A percentile compares a stretch with the other conserved stretches of the same genome.
Evolutionary conservation across 2,329 filamentous ascomycete species (phyloP).

Genomic region (Zasmidium citrigriseum): DNA sequence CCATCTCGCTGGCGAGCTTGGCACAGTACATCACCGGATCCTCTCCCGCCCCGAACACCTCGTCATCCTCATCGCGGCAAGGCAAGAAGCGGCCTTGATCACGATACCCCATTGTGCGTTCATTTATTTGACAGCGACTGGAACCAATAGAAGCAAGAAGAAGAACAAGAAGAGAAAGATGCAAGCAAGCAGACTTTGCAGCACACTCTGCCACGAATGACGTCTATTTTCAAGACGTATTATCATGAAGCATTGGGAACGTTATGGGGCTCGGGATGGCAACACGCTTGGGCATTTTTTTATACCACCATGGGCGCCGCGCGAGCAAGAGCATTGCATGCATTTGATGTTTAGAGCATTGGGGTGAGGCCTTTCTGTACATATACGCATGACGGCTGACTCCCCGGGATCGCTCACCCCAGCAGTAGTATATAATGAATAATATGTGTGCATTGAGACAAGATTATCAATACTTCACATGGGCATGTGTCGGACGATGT

Average conservation of each 20-base stretch:
- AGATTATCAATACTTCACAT: no score
- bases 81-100: constrained; percentile 26
- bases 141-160: neutral
- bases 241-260: constrained; percentile 4
- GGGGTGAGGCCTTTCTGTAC: neutral
- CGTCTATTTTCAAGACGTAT: neutral
- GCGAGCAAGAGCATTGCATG: constrained; percentile 6
- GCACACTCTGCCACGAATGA: neutral
- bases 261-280: neutral
- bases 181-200: neutral
- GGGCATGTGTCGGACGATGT: no score
- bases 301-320: constrained; percentile 3
- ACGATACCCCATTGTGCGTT: neutral
- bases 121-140: neutral
- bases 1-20: constrained; percentile 26
- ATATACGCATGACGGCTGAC: neutral
- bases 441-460: constrained; percentile 9
- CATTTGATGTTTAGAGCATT: neutral
- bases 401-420: neutral
- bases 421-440: constrained; percentile 19
- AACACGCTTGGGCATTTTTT: constrained; percentile 8
- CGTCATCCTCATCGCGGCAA: constrained; percentile 9
- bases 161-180: constrained; percentile 5
- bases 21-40: constrained; percentile 18
- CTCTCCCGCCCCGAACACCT: neutral